Conservation (phyloP, 768 basidiomycete species). For the Auricularia sp. region DNA sequence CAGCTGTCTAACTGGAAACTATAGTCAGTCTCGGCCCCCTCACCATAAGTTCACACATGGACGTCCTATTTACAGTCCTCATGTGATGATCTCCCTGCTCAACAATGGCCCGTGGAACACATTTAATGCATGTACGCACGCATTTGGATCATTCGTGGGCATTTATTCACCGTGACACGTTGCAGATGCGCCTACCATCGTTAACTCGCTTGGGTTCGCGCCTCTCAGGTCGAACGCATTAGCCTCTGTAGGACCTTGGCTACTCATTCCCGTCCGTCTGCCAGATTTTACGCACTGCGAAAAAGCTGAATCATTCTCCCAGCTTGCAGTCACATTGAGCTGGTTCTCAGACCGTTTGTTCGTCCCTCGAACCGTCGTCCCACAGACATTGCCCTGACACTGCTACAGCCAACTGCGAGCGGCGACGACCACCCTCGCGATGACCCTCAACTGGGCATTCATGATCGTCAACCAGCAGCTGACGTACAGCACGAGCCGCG, state of each 20-base stretch:
- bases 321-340: neutral
- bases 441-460: neutral
- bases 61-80: neutral
- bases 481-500: neutral
- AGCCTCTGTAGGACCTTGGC: neutral
- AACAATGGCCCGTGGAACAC: neutral
- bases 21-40: neutral
- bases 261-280: neutral
- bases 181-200: neutral
- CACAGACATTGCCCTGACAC: too few species aligned
- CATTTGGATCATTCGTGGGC: too few species aligned
- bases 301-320: neutral
- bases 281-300: neutral
- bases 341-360: neutral
- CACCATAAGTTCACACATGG: neutral
- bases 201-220: neutral
- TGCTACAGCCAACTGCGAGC: neutral
- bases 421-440: neutral
- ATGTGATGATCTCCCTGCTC: neutral
- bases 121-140: neutral
- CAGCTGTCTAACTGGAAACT: neutral
- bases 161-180: too few species aligned
- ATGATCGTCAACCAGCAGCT: neutral
- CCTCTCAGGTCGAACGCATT: neutral
- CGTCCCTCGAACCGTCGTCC: too few species aligned